phyloP scores from a whole-genome alignment of 2,329 filamentous ascomycete species.

The Exophiala sp. region DNA sequence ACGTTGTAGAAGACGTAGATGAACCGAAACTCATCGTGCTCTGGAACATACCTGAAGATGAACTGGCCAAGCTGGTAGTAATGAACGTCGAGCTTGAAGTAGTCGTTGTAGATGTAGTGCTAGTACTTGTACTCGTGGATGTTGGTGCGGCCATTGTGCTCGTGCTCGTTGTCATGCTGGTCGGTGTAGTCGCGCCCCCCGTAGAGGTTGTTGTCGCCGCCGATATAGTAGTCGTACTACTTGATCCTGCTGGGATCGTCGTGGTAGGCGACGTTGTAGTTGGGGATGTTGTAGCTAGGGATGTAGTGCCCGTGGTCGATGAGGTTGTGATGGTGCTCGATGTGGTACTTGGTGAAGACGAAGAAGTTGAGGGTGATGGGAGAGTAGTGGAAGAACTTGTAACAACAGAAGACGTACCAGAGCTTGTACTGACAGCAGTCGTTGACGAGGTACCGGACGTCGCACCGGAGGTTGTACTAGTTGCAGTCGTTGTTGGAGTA shows the following conservation, averaged over 20 bases:
- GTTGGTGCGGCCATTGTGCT: background rate
- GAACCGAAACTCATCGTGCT: background rate
- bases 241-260: background rate
- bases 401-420: conserved; percentile 12
- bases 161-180: background rate
- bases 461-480: conserved; percentile 10
- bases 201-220: background rate
- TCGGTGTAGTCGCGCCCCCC: background rate
- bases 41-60: conserved; percentile 1
- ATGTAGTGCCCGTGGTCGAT: conserved; percentile 6
- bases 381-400: conserved; percentile 9
- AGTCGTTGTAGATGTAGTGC: background rate
- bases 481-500: conserved; percentile 1
- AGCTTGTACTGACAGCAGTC: conserved; percentile 3
- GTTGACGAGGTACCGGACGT: conserved; percentile 1
- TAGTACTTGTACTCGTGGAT: conserved; percentile 1
- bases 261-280: conserved; percentile 1
- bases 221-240: background rate
- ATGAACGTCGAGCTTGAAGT: background rate
- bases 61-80: background rate
- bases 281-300: conserved; percentile 4
- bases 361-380: background rate
- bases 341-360: background rate
- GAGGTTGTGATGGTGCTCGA: background rate
- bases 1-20: background rate